Evolutionary conservation across 2,329 filamentous ascomycete species (phyloP).

Genomic region (Emergomyces africanus): DNA sequence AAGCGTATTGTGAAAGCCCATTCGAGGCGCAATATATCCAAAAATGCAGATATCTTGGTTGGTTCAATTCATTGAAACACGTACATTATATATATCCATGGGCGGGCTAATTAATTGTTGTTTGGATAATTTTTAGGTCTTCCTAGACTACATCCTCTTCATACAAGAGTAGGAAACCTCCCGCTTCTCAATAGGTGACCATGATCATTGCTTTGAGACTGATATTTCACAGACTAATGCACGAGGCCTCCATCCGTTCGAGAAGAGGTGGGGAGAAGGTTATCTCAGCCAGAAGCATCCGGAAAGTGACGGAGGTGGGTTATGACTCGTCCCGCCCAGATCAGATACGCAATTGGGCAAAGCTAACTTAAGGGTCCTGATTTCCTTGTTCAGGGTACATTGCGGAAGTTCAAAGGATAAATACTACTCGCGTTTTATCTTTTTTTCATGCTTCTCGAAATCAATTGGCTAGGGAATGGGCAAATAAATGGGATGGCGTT

Average conservation of each 20-base stretch:
- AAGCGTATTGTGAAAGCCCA: constrained; percentile 88
- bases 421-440: neutral
- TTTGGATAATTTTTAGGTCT: constrained; percentile 49
- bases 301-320: constrained; percentile 62
- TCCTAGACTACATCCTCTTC: constrained; percentile 72
- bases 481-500: neutral
- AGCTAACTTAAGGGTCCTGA: neutral
- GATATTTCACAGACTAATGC: constrained; percentile 49
- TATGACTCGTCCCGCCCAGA: neutral
- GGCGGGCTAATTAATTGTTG: neutral
- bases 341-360: neutral
- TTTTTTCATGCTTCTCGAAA: neutral
- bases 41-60: constrained; percentile 77
- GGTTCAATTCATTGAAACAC: constrained; percentile 14
- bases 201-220: neutral
- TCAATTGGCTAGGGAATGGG: neutral
- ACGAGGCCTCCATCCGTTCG: constrained; percentile 64
- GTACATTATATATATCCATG: too few species aligned
- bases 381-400: constrained; percentile 40
- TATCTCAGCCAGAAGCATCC: constrained; percentile 62
- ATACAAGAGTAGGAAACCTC: constrained; percentile 46
- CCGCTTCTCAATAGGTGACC: neutral
- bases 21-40: constrained; percentile 64
- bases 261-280: constrained; percentile 61
- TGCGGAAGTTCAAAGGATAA: constrained; percentile 28